Evolutionary conservation across 805 yeast genomes (phyloP), one percentile per base, ranked within the genome.

Genomic region (Sugiyamaella smithiae): DNA sequence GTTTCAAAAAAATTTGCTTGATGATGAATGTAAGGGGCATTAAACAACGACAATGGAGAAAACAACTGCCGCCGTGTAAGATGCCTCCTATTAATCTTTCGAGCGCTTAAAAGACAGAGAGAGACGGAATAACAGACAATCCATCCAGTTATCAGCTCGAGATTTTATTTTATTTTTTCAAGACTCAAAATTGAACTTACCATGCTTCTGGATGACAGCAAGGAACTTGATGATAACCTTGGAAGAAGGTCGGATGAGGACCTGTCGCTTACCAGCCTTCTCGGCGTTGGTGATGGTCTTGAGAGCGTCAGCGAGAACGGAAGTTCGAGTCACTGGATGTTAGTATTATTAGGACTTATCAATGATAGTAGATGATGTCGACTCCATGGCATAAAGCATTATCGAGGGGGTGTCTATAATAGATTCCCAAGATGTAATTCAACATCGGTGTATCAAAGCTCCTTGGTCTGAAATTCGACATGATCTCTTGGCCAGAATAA

Each of bases 121-220:
- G 95, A 84, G 91, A 89, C 85, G 72, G 82, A 74, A 69, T 22
- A 69, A 71, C 86, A 84, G 86, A 79, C 96, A 80, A 71, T 74
- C 90, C 95, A 87, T 88, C 97, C 89, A 90, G 97, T 90, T 89
- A 90, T 89, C 95, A 87, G 83, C 82, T 84, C 96, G 97, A 65
- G 48, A 20, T 11, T 26, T 8, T 11, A 11, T 8, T 8, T 26
- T 11, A 8, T 11, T 7, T 11, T 26, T n/a, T n/a, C n/a, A n/a
- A n/a, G n/a, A n/a, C n/a, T n/a, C n/a, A 22, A 32, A 31, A 40
- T n/a, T 17, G 16, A 57, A 76, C 81, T 63, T 74, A 77, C 97
- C 97, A 76, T 90, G 97, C 79, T 82, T 88, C 82, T 90, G 97
- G 87, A 90, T 89, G 67, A 90, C 97, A 70, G 88, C 81, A 75